phyloP scores from a whole-genome alignment of 2,329 filamentous ascomycete genomes.

The Exophiala xenobiotica region DNA sequence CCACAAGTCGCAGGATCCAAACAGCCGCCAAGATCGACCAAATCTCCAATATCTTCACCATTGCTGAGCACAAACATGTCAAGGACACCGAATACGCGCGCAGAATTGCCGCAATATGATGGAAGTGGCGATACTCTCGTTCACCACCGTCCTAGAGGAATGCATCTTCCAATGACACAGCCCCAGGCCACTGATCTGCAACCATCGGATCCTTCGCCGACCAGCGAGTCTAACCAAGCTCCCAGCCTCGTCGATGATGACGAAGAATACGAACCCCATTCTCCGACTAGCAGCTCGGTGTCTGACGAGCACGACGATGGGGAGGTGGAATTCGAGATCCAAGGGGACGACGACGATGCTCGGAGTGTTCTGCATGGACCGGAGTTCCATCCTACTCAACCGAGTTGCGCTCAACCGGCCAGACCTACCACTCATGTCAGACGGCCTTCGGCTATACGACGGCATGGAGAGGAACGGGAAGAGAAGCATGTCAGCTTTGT shows the following conservation, averaged over 20 bases:
- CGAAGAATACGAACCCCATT: slow-evolving; percentile 70
- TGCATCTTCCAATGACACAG: slow-evolving; percentile 17
- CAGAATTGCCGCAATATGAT: slow-evolving; percentile 10
- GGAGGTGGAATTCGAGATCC: slow-evolving; percentile 50
- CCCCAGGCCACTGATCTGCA: slow-evolving; percentile 9
- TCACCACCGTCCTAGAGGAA: slow-evolving; percentile 18
- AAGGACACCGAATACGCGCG: slow-evolving; percentile 7
- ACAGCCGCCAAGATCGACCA: slow-evolving; percentile 58
- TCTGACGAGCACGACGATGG: slow-evolving; percentile 54
- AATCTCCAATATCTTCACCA: slow-evolving; percentile 51
- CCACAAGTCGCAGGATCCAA: slow-evolving; percentile 35
- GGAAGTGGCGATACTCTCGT: slow-evolving; percentile 6
- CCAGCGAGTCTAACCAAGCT: slow-evolving; percentile 69
- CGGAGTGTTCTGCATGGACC: slow-evolving; percentile 31
- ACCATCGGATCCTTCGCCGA: slow-evolving; percentile 33
- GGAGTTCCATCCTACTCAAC: slow-evolving; percentile 39
- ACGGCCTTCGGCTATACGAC: slow-evolving; percentile 35
- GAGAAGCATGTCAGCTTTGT: slow-evolving; percentile 41
- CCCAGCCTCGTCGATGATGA: slow-evolving; percentile 79
- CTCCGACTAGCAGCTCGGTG: slow-evolving; percentile 56
- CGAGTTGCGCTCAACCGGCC: slow-evolving; percentile 36
- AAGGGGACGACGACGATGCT: slow-evolving; percentile 45
- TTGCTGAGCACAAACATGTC: slow-evolving; percentile 41
- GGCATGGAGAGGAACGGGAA: slow-evolving; percentile 35
- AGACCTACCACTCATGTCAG: slow-evolving; percentile 35